These are phyloP conservation scores for Trypanosoma platydactyli DNA, from an alignment of 208 protist species.

Conservation along the genomic window DNA sequence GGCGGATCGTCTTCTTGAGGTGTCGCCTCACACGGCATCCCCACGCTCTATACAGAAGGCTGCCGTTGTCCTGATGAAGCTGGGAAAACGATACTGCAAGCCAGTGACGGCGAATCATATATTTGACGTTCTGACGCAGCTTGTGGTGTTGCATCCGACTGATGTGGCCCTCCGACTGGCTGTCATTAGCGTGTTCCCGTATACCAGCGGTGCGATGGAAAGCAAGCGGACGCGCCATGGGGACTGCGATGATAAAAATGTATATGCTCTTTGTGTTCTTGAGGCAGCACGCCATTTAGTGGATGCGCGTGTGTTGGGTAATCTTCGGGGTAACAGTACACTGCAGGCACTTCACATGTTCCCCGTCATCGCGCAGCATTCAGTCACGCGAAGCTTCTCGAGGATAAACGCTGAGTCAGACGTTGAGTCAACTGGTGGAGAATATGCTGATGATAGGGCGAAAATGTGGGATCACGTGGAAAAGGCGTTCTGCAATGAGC, in stretches of 20 bases:
- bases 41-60: constrained; percentile 53
- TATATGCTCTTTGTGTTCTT: constrained; percentile 3
- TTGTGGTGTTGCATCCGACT: constrained; percentile 4
- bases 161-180: constrained; percentile 49
- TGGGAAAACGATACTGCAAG: constrained; percentile 28
- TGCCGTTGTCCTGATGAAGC: constrained; percentile 51
- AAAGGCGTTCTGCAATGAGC: constrained; percentile 15
- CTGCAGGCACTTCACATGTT: constrained; percentile 39
- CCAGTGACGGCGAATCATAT: constrained; percentile 33
- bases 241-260: background rate
- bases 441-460: background rate
- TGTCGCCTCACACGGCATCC: constrained; percentile 19
- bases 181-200: constrained; percentile 51
- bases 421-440: background rate
- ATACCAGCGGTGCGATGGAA: constrained; percentile 10
- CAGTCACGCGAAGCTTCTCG: background rate
- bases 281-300: constrained; percentile 13
- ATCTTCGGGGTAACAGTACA: constrained; percentile 25
- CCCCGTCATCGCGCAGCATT: constrained; percentile 1
- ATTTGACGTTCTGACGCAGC: constrained; percentile 31
- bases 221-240: background rate
- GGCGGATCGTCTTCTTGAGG: constrained; percentile 45
- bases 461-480: constrained; percentile 4
- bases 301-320: constrained; percentile 7
- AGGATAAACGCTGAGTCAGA: background rate